Conservation (phyloP, 805 yeast species). For the Huiozyma naganishii region DNA sequence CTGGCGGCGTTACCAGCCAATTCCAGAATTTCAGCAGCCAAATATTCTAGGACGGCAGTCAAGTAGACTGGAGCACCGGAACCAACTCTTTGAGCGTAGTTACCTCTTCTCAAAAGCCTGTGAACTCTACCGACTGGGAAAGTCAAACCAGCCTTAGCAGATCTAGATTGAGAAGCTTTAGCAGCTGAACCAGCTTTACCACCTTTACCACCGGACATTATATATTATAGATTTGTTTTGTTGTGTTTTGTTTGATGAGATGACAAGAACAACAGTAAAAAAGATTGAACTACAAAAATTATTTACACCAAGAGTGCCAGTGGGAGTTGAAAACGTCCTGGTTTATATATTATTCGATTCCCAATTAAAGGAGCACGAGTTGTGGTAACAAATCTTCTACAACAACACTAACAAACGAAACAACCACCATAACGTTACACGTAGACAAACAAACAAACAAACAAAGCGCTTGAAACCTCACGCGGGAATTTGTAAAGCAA, state of each 20-base stretch:
- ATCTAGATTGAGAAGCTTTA: slow-evolving; percentile 95
- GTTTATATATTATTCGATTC: too few species aligned
- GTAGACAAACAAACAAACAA: too few species aligned
- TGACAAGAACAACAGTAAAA: neutral
- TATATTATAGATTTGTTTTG: slow-evolving; percentile 10
- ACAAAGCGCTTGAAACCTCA: too few species aligned
- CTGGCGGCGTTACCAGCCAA: slow-evolving; percentile 98
- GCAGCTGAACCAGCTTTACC: slow-evolving; percentile 93
- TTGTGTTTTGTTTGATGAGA: slow-evolving; percentile 4
- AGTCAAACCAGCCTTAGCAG: slow-evolving; percentile 96
- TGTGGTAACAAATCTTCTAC: too few species aligned
- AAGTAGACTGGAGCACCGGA: slow-evolving; percentile 98
- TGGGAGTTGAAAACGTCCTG: too few species aligned
- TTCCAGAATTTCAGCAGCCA: slow-evolving; percentile 96
- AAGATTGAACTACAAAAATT: neutral
- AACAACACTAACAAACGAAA: too few species aligned
- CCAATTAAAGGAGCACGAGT: too few species aligned
- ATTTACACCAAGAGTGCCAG: too few species aligned
- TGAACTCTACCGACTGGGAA: slow-evolving; percentile 99
- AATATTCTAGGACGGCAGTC: slow-evolving; percentile 92
- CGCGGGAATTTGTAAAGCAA: too few species aligned
- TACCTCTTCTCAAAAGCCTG: slow-evolving; percentile 91
- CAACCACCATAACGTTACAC: too few species aligned
- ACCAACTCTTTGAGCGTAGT: slow-evolving; percentile 97
- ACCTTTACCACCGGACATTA: slow-evolving; percentile 65